phyloP scores from a whole-genome alignment of 306 rosid genomes.

The Quercus glauca region DNA sequence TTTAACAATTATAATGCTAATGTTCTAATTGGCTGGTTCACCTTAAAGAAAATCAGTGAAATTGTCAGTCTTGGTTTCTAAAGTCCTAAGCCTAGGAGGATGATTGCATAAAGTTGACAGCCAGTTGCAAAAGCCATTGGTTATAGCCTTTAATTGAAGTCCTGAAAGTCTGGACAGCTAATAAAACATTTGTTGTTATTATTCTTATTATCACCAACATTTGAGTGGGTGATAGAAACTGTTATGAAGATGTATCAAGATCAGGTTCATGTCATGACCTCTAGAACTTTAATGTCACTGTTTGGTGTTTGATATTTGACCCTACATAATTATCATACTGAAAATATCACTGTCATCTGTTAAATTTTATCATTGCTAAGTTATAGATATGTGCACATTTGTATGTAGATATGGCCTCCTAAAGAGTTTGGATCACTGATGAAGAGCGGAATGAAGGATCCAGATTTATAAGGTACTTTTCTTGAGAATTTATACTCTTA shows the following conservation, averaged over 20 bases:
- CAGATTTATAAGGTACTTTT: constrained; percentile 32
- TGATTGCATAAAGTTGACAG: neutral
- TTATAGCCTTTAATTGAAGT: neutral
- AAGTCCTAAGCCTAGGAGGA: neutral
- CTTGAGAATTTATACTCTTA: neutral
- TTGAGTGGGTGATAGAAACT: neutral
- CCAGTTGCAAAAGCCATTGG: neutral
- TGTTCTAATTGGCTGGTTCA: neutral
- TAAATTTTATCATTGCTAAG: neutral
- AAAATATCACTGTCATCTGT: neutral
- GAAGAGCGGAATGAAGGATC: constrained; percentile 28
- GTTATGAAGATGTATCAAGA: neutral
- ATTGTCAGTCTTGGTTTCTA: neutral
- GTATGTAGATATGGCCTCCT: constrained; percentile 56
- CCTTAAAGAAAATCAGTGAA: neutral
- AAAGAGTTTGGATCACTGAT: constrained; percentile 56
- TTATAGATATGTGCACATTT: constrained; percentile 10
- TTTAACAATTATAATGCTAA: neutral
- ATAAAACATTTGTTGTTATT: neutral
- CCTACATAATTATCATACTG: neutral
- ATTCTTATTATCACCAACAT: neutral
- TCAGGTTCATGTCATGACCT: neutral
- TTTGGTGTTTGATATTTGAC: neutral
- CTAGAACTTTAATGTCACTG: neutral
- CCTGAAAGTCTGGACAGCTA: neutral